Conservation (phyloP, 768 basidiomycete species). For the Pulveroboletus sp. region DNA sequence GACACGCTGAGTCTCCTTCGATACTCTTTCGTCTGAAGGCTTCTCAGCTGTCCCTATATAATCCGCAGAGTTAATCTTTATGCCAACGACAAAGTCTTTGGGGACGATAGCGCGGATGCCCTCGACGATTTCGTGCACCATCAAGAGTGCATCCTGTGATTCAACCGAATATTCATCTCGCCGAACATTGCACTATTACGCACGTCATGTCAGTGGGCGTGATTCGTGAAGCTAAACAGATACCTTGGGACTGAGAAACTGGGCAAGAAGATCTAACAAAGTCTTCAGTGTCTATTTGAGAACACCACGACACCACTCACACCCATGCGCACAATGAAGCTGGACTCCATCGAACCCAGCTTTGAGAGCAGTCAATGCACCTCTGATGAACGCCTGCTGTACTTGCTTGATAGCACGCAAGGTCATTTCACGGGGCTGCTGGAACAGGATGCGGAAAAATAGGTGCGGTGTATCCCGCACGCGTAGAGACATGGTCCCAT, state of each 20-base stretch:
- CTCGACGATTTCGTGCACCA: conserved; percentile 52
- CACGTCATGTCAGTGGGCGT: conserved; percentile 9
- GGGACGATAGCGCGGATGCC: conserved; percentile 54
- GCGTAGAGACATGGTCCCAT: conserved; percentile 2
- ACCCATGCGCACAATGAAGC: conserved; percentile 82
- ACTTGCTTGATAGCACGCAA: conserved; percentile 54
- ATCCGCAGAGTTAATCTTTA: conserved; percentile 81
- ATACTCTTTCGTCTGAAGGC: conserved; percentile 30
- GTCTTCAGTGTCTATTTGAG: neutral
- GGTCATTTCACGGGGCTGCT: conserved; percentile 57
- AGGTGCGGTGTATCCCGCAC: conserved; percentile 14
- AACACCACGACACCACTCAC: conserved; percentile 39
- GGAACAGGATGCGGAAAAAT: conserved; percentile 48
- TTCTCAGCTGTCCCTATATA: conserved; percentile 41
- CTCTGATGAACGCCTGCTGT: conserved; percentile 59
- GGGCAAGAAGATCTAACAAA: conserved; percentile 63
- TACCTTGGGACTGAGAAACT: conserved; percentile 76
- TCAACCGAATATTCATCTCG: conserved; percentile 54
- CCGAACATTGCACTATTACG: conserved; percentile 45
- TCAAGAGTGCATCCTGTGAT: conserved; percentile 42
- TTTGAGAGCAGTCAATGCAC: conserved; percentile 56
- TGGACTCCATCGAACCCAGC: conserved; percentile 86
- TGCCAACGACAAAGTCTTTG: conserved; percentile 59
- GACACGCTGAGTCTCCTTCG: conserved; percentile 35
- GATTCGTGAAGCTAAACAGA: conserved; percentile 1